Conservation (phyloP, 371 early-diverging fungal species). For the Choanephora cucurbitarum region DNA sequence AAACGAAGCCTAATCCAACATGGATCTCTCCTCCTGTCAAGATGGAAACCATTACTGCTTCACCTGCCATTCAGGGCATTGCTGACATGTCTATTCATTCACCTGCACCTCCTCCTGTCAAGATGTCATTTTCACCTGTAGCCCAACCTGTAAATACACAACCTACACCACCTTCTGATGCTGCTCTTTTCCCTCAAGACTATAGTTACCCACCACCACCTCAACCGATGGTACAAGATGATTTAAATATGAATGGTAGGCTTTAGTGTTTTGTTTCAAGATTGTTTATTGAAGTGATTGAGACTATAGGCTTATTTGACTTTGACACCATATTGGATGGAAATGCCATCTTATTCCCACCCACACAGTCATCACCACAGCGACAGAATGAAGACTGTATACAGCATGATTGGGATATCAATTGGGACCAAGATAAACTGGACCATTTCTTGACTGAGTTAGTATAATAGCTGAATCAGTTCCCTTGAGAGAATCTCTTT, state of each 20-base stretch:
- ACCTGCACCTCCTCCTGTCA: constrained; percentile 14
- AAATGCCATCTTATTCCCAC: constrained; percentile 16
- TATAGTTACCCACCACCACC: constrained; percentile 6
- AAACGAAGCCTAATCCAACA: neutral
- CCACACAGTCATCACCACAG: constrained; percentile 1
- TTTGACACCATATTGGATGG: constrained; percentile 12
- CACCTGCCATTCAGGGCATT: constrained; percentile 24
- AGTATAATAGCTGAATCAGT: constrained; percentile 2
- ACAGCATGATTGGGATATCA: constrained; percentile 3
- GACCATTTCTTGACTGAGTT: constrained; percentile 18
- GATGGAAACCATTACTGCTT: constrained; percentile 1
- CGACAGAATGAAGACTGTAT: neutral
- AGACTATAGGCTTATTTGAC: constrained; percentile 9
- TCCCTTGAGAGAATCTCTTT: constrained; percentile 11
- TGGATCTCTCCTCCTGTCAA: neutral
- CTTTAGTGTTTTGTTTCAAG: neutral
- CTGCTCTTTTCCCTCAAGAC: neutral
- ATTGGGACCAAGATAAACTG: constrained; percentile 26
- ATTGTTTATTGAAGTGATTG: neutral
- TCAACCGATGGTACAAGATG: constrained; percentile 4
- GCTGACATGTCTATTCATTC: constrained; percentile 31
- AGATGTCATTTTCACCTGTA: constrained; percentile 7
- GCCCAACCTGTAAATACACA: neutral
- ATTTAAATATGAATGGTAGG: constrained; percentile 23
- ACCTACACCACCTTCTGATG: neutral